These are phyloP conservation scores for Thoreauomyces humboldtii DNA, from an alignment of 192 early-diverging fungal genomes.

Conservation along the genomic window DNA sequence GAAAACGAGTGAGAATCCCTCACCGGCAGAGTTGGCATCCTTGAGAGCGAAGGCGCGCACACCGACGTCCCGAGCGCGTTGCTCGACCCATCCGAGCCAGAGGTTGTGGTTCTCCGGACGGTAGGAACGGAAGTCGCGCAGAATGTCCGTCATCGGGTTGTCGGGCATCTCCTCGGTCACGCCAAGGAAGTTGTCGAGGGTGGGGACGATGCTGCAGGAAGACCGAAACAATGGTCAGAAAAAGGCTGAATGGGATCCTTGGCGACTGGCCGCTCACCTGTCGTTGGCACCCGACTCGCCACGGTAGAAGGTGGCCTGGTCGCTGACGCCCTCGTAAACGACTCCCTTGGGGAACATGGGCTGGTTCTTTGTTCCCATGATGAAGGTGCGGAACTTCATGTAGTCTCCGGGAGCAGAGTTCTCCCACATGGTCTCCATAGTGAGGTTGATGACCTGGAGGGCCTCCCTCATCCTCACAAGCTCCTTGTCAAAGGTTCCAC, in stretches of 20 bases:
- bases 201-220: conserved; percentile 84
- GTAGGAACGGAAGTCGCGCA: conserved; percentile 74
- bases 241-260: no score
- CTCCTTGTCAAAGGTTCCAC: conserved; percentile 60
- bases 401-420: conserved; percentile 69
- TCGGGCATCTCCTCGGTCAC: conserved; percentile 74
- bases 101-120: conserved; percentile 77
- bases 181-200: conserved; percentile 81
- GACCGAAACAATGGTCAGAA: no score
- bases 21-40: conserved; percentile 57
- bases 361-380: conserved; percentile 83
- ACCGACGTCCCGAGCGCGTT: conserved; percentile 18
- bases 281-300: conserved; percentile 88
- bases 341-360: conserved; percentile 90
- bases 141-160: conserved; percentile 74
- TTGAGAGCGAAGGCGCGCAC: conserved; percentile 25
- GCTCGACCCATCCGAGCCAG: conserved; percentile 71
- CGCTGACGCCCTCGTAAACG: conserved; percentile 69
- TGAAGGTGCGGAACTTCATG: conserved; percentile 85
- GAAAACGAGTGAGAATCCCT: conserved; percentile 15
- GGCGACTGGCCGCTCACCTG: no score
- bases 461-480: conserved; percentile 57
- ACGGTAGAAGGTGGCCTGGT: conserved; percentile 61
- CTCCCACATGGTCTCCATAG: conserved; percentile 80
- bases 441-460: conserved; percentile 67